Base-by-base conservation (phyloP, 768 basidiomycete genomes). In the Suillus subaureus region DNA sequence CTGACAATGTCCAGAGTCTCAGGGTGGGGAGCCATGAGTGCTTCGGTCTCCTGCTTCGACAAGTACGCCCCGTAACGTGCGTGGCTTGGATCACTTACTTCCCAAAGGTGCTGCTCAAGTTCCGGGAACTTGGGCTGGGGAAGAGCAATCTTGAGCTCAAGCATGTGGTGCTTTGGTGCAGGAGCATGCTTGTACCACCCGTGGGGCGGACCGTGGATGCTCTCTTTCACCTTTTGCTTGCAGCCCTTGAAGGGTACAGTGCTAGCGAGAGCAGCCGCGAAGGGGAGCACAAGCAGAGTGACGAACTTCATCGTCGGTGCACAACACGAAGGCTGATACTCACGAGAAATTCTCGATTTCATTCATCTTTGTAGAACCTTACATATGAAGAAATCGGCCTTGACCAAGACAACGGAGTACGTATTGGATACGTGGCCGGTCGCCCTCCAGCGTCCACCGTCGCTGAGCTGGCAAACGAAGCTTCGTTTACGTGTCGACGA, bases 21-120 rank as follows among this genome's bases (percentile, higher is more conserved):
- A 0, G 79, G 78, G 68, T 83, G 81, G 3, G 91, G 91, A 23
- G 85, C 80, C 61, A 91, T 82, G 54, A 91, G 77, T 2, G 71
- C 79, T 54, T 91, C 88, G 3, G 89, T 87, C 67, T 92, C 85
- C 62, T 84, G 85, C 74, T 89, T 89, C 64, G 88, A 83, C 47
- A 92, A 75, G 71, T 87, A 80, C 23, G 80, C 77, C 1, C 86
- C 87, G 69, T 87, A 88, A 42, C 84, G 84, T 35, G 72, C 66
- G 64, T 88, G 86, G 54, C 73, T 74, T 0, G 87, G 88, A 70
- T 88, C 79, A 69, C 86, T 87, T n/a, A 87, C 78, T 72, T 88
- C 84, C 72, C 79, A 84, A 6, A 89, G 73, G 54, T 84, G 83
- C 43, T 82, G 73, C 70, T 88, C 85, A 62, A 89, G 72, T 31